Base-by-base conservation (phyloP, 768 basidiomycete species). In the Pisolithus orientalis region DNA sequence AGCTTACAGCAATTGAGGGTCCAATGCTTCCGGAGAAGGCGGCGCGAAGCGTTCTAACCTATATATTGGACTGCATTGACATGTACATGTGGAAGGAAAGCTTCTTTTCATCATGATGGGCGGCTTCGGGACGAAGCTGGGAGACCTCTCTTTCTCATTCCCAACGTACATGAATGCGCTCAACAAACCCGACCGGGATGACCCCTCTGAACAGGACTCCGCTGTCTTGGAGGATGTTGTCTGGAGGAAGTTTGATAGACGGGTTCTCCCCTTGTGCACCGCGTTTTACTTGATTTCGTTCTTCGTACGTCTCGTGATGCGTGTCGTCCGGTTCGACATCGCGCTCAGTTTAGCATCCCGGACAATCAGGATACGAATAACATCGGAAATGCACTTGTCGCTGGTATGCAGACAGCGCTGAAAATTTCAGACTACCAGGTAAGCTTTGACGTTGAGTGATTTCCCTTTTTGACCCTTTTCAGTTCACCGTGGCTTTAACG, bases 311-410 rank as follows among this genome's bases (percentile, higher is more conserved):
- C 24, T 53, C 39, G 11, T 14, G 40, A 34, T 5, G 11, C 6
- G 32, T 14, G 29, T 31, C 21, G 3, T 6, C 43, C 39, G 5
- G 34, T 11, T 34, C 13, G 14, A 28, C 14, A 27, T 16, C 9
- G 3, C 4, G 17, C 29, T 34, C 16, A 34, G 2, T 45, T 43
- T 39, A 53, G 13, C 13, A 27, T 45, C 8, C 14, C 5, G 0
- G 13, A 24, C 5, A 24, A 44, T 48, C n/a, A 67, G 80, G 49
- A 78, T 45, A 57, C 59, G 14, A 68, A 57, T 45, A 82, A 83
- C 57, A 68, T 83, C 39, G 75, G 75, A 29, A 84, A 83, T 54
- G 83, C 81, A 39, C 73, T 76, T 14, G 72, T 83, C 7, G 83
- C 82, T 9, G 83, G 83, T 10, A 62, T 85, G 53, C 79, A 83